Base-by-base conservation (phyloP, 371 early-diverging fungal species). In the Apophysomyces ossiformis region DNA sequence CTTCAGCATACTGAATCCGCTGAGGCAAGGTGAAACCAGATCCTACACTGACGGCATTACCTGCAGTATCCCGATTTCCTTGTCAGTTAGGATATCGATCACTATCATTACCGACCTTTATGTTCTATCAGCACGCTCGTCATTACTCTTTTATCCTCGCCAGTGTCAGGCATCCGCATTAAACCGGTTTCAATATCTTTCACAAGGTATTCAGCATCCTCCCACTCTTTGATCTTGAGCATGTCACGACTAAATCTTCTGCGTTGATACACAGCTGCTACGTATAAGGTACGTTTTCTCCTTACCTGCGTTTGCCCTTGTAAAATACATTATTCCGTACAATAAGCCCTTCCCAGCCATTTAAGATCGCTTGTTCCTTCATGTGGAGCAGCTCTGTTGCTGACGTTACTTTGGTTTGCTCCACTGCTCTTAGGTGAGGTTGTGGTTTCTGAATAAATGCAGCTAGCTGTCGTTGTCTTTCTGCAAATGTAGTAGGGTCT, bases 331-430 rank as follows among this genome's bases (percentile, higher is more conserved):
- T 74, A 62, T 72, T 76, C n/a, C 87, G 74, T 16, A 88, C 21
- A 38, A 88, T 82, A 8, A 88, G 59, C 0, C 89, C 89, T 61
- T 88, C 89, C 89, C 89, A 88, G 4, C 80, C 85, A 41, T 61
- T 68, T 36, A 70, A 43, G 9, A 74, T 45, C 0, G 82, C 73
- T 13, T 61, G 46, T 9, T 61, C 45, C 7, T 80, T 74, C 63
- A 82, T 61, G 4, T 57, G n/a, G 9, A 70, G 57, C 21, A 86
- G 60, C 12, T 81, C 75, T 0, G 74, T 66, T 16, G 54, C 43
- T 9, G 62, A 68, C 35, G 58, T 47, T 26, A 85, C 54, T n/a
- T 59, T 65, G 12, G 37, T 66, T 50, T 88, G 87, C 0, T 67
- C 16, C 15, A 87, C 74, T 9, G 74, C 44, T 11, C 70, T 69